phyloP scores from a whole-genome alignment of 2,329 filamentous ascomycete species.

The Diaporthe batatas region DNA sequence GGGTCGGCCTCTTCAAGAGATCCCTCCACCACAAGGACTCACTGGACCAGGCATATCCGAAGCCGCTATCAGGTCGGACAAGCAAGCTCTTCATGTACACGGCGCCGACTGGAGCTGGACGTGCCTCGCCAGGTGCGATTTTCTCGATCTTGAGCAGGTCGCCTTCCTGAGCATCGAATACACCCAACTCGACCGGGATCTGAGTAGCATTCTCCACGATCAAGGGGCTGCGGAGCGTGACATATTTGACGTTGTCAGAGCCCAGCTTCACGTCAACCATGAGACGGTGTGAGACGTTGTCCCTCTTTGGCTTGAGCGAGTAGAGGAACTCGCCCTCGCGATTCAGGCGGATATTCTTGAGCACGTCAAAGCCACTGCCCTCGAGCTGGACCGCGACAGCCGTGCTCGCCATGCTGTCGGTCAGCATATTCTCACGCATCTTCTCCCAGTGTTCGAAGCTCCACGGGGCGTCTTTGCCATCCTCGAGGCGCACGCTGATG shows the following conservation, averaged over 20 bases:
- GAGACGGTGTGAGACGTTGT: constrained; percentile 87
- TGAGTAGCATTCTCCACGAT: constrained; percentile 96
- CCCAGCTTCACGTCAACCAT: constrained; percentile 93
- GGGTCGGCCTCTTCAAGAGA: constrained; percentile 84
- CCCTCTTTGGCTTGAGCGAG: constrained; percentile 87
- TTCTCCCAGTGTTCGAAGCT: constrained; percentile 97
- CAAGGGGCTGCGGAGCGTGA: constrained; percentile 92
- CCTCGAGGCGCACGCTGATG: constrained; percentile 81
- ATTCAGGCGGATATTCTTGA: constrained; percentile 89
- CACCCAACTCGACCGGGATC: constrained; percentile 92
- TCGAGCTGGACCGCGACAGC: constrained; percentile 88
- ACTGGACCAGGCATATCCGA: constrained; percentile 95
- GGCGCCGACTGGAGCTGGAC: constrained; percentile 92
- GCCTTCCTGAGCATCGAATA: constrained; percentile 88
- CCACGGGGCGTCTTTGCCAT: constrained; percentile 94
- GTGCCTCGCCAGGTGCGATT: constrained; percentile 89
- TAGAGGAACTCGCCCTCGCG: constrained; percentile 96
- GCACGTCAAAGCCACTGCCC: constrained; percentile 91
- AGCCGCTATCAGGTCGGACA: constrained; percentile 92
- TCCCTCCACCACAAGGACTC: constrained; percentile 95
- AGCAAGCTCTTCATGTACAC: constrained; percentile 91
- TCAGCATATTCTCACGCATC: constrained; percentile 91
- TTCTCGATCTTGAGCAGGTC: constrained; percentile 98
- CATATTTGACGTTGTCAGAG: constrained; percentile 97
- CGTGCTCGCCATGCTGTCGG: constrained; percentile 81